Conservation (phyloP, 2,329 filamentous ascomycete species). For the Penicillium paneum region DNA sequence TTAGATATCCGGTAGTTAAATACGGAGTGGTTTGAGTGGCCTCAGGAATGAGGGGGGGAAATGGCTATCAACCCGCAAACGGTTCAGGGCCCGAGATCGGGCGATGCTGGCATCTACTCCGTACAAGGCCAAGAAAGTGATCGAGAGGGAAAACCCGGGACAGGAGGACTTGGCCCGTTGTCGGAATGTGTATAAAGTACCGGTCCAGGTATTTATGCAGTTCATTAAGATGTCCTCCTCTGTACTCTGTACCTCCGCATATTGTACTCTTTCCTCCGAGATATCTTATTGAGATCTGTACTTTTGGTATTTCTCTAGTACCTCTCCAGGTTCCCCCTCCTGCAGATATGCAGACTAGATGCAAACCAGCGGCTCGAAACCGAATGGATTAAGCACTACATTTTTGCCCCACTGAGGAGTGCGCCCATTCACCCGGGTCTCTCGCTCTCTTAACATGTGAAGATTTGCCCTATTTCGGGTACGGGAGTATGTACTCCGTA, state of each 20-base stretch:
- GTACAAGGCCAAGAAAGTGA: conserved; percentile 1
- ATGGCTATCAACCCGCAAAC: conserved; percentile 20
- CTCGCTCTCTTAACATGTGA: conserved; percentile 1
- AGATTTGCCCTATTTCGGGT: not conserved
- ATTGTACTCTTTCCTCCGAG: too few species aligned
- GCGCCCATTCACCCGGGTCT: conserved; percentile 15
- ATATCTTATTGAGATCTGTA: not conserved
- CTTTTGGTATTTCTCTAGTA: not conserved
- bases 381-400: conserved; percentile 30
- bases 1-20: not conserved
- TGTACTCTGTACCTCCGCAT: too few species aligned
- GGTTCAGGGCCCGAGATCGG: conserved; percentile 31
- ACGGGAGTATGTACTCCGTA: not conserved
- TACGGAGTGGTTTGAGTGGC: conserved; percentile 23
- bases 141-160: conserved; percentile 21
- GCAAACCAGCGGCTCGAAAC: conserved; percentile 6
- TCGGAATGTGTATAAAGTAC: conserved; percentile 22
- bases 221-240: not conserved
- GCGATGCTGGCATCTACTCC: conserved; percentile 1
- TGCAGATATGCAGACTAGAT: not conserved
- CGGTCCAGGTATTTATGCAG: conserved; percentile 14
- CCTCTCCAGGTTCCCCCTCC: not conserved
- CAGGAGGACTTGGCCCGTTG: conserved; percentile 30
- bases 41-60: conserved; percentile 16
- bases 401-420: conserved; percentile 25